These are phyloP conservation scores for Suhomyces sp. DNA, from an alignment of 805 yeast genomes.

Conservation along the genomic window DNA sequence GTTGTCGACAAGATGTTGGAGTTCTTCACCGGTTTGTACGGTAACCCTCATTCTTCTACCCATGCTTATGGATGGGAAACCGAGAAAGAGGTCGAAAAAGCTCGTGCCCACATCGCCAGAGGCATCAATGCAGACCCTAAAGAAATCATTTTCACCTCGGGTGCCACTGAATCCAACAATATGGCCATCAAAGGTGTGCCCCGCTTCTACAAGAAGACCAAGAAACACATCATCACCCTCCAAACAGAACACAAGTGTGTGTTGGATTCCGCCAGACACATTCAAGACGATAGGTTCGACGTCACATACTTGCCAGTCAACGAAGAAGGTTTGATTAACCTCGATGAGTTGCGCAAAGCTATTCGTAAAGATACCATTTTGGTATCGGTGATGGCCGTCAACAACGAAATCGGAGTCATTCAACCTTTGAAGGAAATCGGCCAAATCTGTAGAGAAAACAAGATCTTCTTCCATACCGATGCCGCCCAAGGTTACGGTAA, in stretches of 20 bases:
- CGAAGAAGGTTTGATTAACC: slow-evolving; percentile 71
- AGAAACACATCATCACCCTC: slow-evolving; percentile 90
- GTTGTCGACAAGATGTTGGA: slow-evolving; percentile 85
- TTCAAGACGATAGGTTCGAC: slow-evolving; percentile 96
- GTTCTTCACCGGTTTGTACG: slow-evolving; percentile 88
- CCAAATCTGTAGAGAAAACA: slow-evolving; percentile 73
- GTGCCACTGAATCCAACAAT: slow-evolving; percentile 97
- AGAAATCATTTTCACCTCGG: slow-evolving; percentile 94
- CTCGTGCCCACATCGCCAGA: slow-evolving; percentile 77
- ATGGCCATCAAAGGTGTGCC: slow-evolving; percentile 96
- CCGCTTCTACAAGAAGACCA: slow-evolving; percentile 83
- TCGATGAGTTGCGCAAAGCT: slow-evolving; percentile 74
- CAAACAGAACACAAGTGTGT: slow-evolving; percentile 99
- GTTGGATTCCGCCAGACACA: slow-evolving; percentile 89
- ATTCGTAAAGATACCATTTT: slow-evolving; percentile 88
- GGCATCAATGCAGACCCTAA: slow-evolving; percentile 92
- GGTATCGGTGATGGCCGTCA: slow-evolving; percentile 94
- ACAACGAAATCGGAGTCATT: slow-evolving; percentile 96
- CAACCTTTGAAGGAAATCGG: slow-evolving; percentile 97
- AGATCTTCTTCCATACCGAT: slow-evolving; percentile 95
- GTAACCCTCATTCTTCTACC: slow-evolving; percentile 96
- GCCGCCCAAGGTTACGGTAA: slow-evolving; percentile 98
- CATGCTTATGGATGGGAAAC: slow-evolving; percentile 99
- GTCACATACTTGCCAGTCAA: slow-evolving; percentile 89
- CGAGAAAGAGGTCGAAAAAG: slow-evolving; percentile 83